A percentile compares a stretch with the other conserved stretches of the same genome.
phyloP scores from a whole-genome alignment of 164 flowering plant genomes.

The Umbilicus rupestris region DNA sequence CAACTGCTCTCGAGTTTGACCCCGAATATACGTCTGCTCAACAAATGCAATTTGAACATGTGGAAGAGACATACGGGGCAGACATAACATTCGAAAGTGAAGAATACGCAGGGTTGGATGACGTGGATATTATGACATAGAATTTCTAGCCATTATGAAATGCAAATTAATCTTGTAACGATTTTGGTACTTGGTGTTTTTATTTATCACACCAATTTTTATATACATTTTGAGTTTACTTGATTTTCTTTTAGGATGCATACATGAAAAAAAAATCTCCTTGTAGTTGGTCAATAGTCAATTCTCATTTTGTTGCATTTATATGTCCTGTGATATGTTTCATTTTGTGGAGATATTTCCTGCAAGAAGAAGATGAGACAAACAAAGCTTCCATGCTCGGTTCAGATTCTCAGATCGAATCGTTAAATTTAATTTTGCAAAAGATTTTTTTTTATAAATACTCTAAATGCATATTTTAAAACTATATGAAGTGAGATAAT shows the following conservation, averaged over 20 bases:
- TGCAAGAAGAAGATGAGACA: not conserved
- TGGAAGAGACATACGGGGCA: not conserved
- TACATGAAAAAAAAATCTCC: not conserved
- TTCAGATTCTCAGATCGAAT: too few species aligned
- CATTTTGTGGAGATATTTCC: not conserved
- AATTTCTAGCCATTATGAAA: not conserved
- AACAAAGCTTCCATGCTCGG: too few species aligned
- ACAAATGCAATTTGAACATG: not conserved
- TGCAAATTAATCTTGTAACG: not conserved
- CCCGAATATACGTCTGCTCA: not conserved
- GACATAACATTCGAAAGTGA: not conserved
- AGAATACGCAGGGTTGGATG: not conserved
- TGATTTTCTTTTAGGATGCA: not conserved
- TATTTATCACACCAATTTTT: not conserved
- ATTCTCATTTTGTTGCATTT: not conserved
- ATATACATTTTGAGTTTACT: not conserved
- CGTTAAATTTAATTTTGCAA: too few species aligned
- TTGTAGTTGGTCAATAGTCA: not conserved
- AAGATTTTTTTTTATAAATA: too few species aligned
- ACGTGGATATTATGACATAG: slow-evolving; percentile 6
- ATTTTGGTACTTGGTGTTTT: not conserved
- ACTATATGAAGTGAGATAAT: too few species aligned
- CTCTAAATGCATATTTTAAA: too few species aligned
- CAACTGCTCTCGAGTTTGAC: not conserved
- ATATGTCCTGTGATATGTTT: not conserved